Base-by-base conservation (phyloP, 1,284 basidiomycete genomes). In the Fomitopsis pinicola region DNA sequence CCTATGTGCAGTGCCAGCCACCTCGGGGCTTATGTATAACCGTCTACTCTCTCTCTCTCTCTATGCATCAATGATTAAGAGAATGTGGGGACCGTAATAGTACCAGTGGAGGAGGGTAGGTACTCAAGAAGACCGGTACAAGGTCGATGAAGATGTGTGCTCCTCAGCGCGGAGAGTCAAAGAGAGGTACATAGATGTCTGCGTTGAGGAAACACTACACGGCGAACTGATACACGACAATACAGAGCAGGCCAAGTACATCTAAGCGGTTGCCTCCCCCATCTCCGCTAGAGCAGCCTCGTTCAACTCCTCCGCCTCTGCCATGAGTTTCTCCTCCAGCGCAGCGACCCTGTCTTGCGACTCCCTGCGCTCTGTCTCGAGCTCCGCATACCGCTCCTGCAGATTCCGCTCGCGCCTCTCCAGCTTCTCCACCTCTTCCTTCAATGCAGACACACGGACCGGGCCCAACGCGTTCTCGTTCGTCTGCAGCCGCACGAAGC, bases 321-420 rank as follows among this genome's bases (percentile, higher is more conserved):
- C 79, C 88, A 93, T 91, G 53, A 92, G 75, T 75, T 81, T 82
- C 72, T 93, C 91, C 73, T 93, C 91, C 67, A 90, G 73, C 17
- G 69, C 75, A 17, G 79, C 82, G 56, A 95, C 85, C 55, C 86
- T 78, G 44, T 76, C 80, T 68, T 85, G 78, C 7, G 83, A 77
- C 58, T 90, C 90, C 63, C 85, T 79, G 69, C 89, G 81, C 75
- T 94, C 91, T 60, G 78, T 75, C 57, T 89, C 87, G 64, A 97
- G 73, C 69, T 95, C 94, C n/a, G 85, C 86, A 75, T 96, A 97
- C 60, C 87, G 79, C 64, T 82, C 82, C 74, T 97, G 95, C 67
- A 96, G 76, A 65, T 85, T 76, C 59, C 81, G 77, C 76, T 97
- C 95, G 64, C 91, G 80, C 63, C 81, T 78, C 72, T 94, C 89